A percentile compares a stretch with the other conserved stretches of the same genome.
phyloP scores from a whole-genome alignment of 495 filamentous ascomycete genomes.

The Talaromyces ruber region DNA sequence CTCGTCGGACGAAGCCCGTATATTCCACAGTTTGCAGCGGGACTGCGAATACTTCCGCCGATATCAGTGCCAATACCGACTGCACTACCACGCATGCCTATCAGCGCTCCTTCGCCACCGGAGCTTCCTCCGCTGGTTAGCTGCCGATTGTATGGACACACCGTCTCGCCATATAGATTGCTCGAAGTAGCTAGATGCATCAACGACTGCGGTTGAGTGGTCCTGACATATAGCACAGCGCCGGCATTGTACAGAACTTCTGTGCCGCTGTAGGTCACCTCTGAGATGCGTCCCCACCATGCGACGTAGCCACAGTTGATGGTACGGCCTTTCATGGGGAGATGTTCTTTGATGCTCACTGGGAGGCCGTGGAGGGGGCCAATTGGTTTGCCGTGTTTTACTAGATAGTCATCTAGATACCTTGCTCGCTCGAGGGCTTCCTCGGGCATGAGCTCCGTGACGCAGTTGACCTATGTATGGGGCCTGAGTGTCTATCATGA shows the following conservation, averaged over 20 bases:
- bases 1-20: conserved; percentile 24
- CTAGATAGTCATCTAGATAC: conserved; percentile 16
- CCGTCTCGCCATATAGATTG: conserved; percentile 43
- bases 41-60: conserved; percentile 24
- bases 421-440: conserved; percentile 40
- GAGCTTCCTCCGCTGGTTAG: conserved; percentile 40
- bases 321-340: conserved; percentile 9
- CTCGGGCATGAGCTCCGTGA: conserved; percentile 50
- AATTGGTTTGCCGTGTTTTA: conserved; percentile 11
- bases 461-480: conserved; percentile 31
- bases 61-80: conserved; percentile 36
- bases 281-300: conserved; percentile 21
- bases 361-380: conserved; percentile 20
- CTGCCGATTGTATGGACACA: conserved; percentile 40
- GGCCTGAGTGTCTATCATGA: background rate
- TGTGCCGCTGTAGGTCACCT: conserved; percentile 30
- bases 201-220: conserved; percentile 40
- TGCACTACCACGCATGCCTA: conserved; percentile 25
- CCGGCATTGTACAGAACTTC: conserved; percentile 24
- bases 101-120: conserved; percentile 32
- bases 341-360: conserved; percentile 18
- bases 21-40: conserved; percentile 21
- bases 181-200: conserved; percentile 31
- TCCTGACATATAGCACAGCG: conserved; percentile 40
- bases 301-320: conserved; percentile 45